Conservation (phyloP, 2,329 filamentous ascomycete genomes). For the Talaromyces amestolkiae region DNA sequence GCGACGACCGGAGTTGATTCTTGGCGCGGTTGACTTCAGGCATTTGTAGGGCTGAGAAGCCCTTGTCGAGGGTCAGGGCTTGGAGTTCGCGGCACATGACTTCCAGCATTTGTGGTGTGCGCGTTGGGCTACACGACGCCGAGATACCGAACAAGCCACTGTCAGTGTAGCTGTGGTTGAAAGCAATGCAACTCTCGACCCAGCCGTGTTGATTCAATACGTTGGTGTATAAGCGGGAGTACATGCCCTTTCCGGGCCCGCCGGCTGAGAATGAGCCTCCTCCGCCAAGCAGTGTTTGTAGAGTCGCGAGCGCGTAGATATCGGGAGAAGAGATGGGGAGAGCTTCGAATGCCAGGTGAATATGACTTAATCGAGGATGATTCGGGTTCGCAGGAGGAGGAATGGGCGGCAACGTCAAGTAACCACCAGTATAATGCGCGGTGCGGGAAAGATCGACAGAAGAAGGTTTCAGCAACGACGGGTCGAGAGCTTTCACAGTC, state of each 20-base stretch:
- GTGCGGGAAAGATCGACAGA: conserved; percentile 60
- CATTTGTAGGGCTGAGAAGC: conserved; percentile 68
- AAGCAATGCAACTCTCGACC: conserved; percentile 93
- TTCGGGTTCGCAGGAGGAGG: conserved; percentile 75
- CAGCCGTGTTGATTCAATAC: conserved; percentile 96
- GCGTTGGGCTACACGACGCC: conserved; percentile 75
- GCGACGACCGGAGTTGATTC: conserved; percentile 85
- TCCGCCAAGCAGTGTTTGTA: conserved; percentile 92
- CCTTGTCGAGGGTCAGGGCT: conserved; percentile 70
- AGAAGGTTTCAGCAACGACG: conserved; percentile 44
- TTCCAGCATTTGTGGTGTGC: conserved; percentile 81
- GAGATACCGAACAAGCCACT: conserved; percentile 93
- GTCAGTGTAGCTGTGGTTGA: conserved; percentile 97
- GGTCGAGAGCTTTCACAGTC: conserved; percentile 55
- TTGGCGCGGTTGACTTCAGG: conserved; percentile 88
- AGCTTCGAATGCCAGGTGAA: conserved; percentile 94
- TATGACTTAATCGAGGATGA: conserved; percentile 79
- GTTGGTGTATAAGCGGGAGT: conserved; percentile 94
- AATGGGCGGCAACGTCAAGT: conserved; percentile 77
- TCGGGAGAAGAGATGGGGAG: conserved; percentile 85
- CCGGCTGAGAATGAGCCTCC: conserved; percentile 96
- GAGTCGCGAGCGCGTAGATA: conserved; percentile 91
- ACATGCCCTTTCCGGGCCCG: conserved; percentile 98
- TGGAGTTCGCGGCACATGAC: conserved; percentile 91
- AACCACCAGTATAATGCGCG: conserved; percentile 89